These are phyloP conservation scores for Acer saccharum DNA, from an alignment of 345 rosid genomes.

Conservation along the genomic window DNA sequence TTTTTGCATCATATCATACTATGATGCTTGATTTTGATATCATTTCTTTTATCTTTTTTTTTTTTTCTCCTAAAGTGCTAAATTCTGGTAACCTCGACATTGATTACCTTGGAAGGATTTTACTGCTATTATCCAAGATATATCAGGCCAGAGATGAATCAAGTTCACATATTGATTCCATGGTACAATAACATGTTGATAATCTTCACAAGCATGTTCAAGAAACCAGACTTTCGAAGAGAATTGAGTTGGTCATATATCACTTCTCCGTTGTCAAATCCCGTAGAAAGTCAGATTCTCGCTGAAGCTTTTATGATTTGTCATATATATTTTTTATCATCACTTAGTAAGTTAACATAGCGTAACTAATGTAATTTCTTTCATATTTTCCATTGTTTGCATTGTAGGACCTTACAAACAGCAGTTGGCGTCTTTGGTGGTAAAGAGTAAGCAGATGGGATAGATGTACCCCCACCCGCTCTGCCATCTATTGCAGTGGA, in stretches of 20 bases:
- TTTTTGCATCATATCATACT: no score
- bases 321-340: background rate
- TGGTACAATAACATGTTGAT: no score
- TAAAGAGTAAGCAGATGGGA: slow-evolving; percentile 42
- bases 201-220: no score
- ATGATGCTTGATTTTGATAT: background rate
- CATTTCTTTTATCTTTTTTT: no score
- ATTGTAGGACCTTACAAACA: slow-evolving; percentile 69
- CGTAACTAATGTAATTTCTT: background rate
- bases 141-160: slow-evolving; percentile 51
- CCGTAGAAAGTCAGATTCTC: slow-evolving; percentile 7
- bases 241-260: no score
- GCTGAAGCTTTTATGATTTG: background rate
- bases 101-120: slow-evolving; percentile 33
- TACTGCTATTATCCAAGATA: slow-evolving; percentile 45
- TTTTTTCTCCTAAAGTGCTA: slow-evolving; percentile 47
- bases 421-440: slow-evolving; percentile 75
- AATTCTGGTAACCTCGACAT: slow-evolving; percentile 71
- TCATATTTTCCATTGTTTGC: background rate
- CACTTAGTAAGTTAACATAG: no score
- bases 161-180: slow-evolving; percentile 37
- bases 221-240: no score
- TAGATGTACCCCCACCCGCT: slow-evolving; percentile 43
- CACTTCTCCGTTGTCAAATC: no score
- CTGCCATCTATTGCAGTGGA: slow-evolving; percentile 57